Evolutionary conservation across 192 early-diverging fungal genomes (phyloP), one percentile per base, ranked within the genome.

Genomic region (Ambispora gerdemannii): DNA sequence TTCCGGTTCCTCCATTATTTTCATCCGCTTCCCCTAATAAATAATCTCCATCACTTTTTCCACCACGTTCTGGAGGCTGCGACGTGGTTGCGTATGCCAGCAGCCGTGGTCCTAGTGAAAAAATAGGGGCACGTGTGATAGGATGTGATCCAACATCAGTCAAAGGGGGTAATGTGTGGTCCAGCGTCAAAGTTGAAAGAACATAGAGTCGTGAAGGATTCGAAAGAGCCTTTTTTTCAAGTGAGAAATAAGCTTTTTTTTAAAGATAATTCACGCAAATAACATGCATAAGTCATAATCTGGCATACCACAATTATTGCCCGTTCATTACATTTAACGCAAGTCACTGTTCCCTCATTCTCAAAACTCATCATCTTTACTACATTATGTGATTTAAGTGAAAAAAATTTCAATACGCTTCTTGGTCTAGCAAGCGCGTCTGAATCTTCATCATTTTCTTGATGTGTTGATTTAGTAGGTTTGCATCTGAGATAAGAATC

Each of bases 41-140:
- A 20, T 24, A 20, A 36, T 58, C 15, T 20, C 81, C 76, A 56
- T 86, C 80, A 27, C 74, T 77, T 35, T 76, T 79, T 4, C 77
- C 68, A 60, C 75, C 63, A 8, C 32, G 17, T 31, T 76, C 49
- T 10, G 67, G 28, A 3, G 85, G 75, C 1, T 74, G 49, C 1
- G 73, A 79, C 1, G 79, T 85, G 0, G 92, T 88, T 17, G 90
- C 88, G 74, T 92, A 93, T 0, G 87, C 85, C 27, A 93, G 66
- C 28, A 88, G 81, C 32, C 89, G 78, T 25, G 86, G 72, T 17
- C 90, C 90, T 11, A 90, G 71, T 28, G 83, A 83, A 71, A 90
- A 88, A 3, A 84, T 77, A n/a, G 83, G 74, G 2, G 78, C 69
- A 7, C 75, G 53, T 27, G 49, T 43, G 1, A 58, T 28, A 20